Evolutionary conservation across 1,284 basidiomycete species (phyloP).

Genomic region (Sporisorium iseilematis-ciliati): DNA sequence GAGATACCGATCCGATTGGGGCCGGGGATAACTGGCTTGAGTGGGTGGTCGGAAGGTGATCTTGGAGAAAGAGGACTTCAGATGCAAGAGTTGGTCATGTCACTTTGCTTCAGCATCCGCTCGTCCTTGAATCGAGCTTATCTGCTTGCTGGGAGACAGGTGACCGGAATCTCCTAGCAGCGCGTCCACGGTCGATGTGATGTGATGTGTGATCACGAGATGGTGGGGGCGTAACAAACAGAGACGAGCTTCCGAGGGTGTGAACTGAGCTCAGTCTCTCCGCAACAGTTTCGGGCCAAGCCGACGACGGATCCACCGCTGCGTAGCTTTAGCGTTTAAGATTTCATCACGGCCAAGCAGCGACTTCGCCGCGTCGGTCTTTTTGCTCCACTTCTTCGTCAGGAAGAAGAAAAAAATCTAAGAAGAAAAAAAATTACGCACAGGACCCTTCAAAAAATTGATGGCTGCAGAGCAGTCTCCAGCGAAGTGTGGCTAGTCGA

Average conservation of each 20-base stretch:
- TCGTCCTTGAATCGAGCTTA: background rate
- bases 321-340: too few relatives aligned
- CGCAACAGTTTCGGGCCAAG: background rate
- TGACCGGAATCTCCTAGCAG: background rate
- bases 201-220: background rate
- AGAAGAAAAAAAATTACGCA: conserved; percentile 8
- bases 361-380: background rate
- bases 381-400: conserved; percentile 3
- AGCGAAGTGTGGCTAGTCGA: background rate
- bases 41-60: background rate
- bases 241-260: conserved; percentile 1
- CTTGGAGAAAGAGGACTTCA: background rate
- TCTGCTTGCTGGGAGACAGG: background rate
- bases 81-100: background rate
- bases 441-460: background rate
- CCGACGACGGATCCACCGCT: background rate
- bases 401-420: conserved; percentile 3
- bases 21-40: background rate
- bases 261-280: background rate
- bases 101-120: background rate
- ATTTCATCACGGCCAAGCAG: too few relatives aligned
- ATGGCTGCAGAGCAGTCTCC: conserved; percentile 6
- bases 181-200: background rate
- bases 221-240: background rate
- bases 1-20: background rate